Evolutionary conservation across 148 eudicot genomes (phyloP).

Genomic region (Chenopodium formosanum): DNA sequence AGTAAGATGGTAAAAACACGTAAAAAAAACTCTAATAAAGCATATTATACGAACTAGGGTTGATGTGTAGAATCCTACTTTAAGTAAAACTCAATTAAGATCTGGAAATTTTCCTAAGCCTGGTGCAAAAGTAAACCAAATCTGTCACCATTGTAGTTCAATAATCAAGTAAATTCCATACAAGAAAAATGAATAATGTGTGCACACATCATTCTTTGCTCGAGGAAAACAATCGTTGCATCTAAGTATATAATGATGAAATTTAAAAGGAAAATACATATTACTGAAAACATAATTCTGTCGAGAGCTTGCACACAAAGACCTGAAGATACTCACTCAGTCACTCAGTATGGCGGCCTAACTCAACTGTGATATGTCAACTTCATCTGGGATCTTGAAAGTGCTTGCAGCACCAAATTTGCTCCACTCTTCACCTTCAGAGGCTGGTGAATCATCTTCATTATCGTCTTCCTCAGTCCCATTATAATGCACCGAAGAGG

Average conservation of each 20-base stretch:
- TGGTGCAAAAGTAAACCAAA: too few species aligned
- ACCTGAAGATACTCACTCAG: not conserved
- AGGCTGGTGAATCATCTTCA: slow-evolving; percentile 51
- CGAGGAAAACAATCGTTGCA: not conserved
- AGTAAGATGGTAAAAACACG: too few species aligned
- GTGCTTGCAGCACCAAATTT: slow-evolving; percentile 96
- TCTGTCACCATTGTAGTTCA: too few species aligned
- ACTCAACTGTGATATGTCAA: slow-evolving; percentile 73
- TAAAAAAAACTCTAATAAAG: too few species aligned
- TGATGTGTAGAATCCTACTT: too few species aligned
- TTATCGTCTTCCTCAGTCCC: slow-evolving; percentile 37
- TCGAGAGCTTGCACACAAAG: not conserved
- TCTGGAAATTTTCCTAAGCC: too few species aligned
- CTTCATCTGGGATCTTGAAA: slow-evolving; percentile 71
- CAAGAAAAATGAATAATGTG: too few species aligned
- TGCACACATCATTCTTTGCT: not conserved
- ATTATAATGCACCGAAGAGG: slow-evolving; percentile 26
- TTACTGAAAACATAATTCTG: not conserved
- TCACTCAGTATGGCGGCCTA: slow-evolving; percentile 15
- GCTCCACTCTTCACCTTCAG: slow-evolving; percentile 58
- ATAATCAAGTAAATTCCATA: too few species aligned
- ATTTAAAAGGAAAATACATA: not conserved
- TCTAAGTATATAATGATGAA: not conserved
- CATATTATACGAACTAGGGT: too few species aligned
- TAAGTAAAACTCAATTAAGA: too few species aligned